These are phyloP conservation scores for Gigaspora rosea DNA, from an alignment of 192 early-diverging fungal genomes.

Conservation along the genomic window DNA sequence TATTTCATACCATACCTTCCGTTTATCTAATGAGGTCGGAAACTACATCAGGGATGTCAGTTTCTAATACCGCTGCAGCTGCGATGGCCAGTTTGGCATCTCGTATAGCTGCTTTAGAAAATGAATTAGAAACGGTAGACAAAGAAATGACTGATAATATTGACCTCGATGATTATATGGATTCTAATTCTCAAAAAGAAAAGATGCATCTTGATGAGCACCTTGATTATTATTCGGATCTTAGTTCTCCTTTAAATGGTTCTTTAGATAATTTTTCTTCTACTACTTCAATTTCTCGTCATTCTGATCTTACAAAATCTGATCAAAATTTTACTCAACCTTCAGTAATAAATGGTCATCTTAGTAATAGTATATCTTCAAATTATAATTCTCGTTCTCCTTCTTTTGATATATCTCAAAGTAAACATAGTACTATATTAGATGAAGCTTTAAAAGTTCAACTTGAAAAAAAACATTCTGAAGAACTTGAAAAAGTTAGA, in stretches of 20 bases:
- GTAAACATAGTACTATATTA: background rate
- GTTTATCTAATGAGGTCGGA: no score
- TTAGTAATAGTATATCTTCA: background rate
- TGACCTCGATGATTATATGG: background rate
- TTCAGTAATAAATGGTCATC: no score
- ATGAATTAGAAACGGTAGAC: conserved; percentile 12
- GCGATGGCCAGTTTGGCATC: conserved; percentile 10
- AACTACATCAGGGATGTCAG: background rate
- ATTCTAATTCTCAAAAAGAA: background rate
- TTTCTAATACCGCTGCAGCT: background rate
- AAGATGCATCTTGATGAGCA: no score
- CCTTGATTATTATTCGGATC: no score
- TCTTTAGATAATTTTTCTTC: no score
- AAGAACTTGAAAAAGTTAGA: conserved; percentile 4
- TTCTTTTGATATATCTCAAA: background rate
- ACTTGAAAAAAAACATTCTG: background rate
- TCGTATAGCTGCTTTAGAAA: conserved; percentile 25
- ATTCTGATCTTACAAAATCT: background rate
- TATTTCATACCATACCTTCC: no score
- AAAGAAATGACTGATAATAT: conserved; percentile 7
- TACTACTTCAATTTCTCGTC: no score
- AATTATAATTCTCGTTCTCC: background rate
- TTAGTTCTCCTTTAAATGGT: no score
- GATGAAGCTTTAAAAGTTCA: background rate
- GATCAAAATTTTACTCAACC: no score